phyloP scores from a whole-genome alignment of 108 stramenopile genomes.

The Cyclotella baltica region DNA sequence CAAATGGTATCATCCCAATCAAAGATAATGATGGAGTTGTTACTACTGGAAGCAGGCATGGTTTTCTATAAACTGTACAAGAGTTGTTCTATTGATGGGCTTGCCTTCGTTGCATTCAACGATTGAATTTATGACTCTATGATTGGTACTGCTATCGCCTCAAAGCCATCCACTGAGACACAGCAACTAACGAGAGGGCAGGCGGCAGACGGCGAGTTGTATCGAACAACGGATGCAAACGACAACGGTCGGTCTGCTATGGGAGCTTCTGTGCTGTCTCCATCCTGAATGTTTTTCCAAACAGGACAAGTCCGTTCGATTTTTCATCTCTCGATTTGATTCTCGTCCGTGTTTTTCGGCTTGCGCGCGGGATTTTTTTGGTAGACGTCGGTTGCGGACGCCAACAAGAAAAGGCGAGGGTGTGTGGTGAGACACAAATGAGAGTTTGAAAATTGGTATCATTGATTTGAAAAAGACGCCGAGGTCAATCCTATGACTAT shows the following conservation, averaged over 20 bases:
- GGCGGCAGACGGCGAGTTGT: no score
- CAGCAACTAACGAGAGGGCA: no score
- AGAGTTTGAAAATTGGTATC: background rate
- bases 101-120: background rate
- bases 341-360: no score
- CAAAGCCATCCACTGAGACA: no score
- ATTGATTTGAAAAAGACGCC: conserved; percentile 6
- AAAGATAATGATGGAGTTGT: conserved; percentile 72
- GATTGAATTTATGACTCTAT: background rate
- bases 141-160: no score
- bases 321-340: background rate
- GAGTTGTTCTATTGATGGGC: background rate
- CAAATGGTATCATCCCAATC: conserved; percentile 95
- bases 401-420: background rate
- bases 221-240: no score
- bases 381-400: conserved; percentile 3
- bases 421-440: background rate
- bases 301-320: conserved; percentile 4
- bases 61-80: background rate
- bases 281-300: background rate
- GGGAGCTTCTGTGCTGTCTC: background rate
- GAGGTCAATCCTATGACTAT: background rate
- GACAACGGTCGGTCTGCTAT: background rate
- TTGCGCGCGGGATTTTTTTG: conserved; percentile 11
- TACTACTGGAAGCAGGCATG: conserved; percentile 19